phyloP scores from a whole-genome alignment of 805 yeast genomes.

The Jamesozyma piceae region DNA sequence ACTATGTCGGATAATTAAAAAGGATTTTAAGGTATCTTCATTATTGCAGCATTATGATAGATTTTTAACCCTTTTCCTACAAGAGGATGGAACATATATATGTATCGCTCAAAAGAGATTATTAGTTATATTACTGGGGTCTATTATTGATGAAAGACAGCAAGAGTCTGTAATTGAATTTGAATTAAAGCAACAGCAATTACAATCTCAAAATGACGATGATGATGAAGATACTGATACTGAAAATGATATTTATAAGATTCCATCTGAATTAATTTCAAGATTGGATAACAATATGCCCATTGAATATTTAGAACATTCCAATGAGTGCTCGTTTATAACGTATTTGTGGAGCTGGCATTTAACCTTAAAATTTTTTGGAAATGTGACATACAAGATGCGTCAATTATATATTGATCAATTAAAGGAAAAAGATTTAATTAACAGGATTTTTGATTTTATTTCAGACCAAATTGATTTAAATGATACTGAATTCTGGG shows the following conservation, averaged over 20 bases:
- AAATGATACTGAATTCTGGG: conserved; percentile 20
- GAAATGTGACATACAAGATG: conserved; percentile 54
- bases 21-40: conserved; percentile 24
- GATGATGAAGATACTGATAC: conserved; percentile 5
- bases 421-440: conserved; percentile 39
- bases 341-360: conserved; percentile 62
- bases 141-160: conserved; percentile 39
- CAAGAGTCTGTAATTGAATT: conserved; percentile 54
- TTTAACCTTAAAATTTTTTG: conserved; percentile 51
- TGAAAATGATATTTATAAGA: conserved; percentile 16
- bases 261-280: conserved; percentile 32
- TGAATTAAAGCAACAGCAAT: conserved; percentile 40
- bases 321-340: conserved; percentile 31
- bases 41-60: conserved; percentile 29
- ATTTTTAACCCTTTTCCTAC: conserved; percentile 30
- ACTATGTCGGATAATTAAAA: conserved; percentile 26
- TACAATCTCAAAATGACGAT: conserved; percentile 14
- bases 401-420: conserved; percentile 52
- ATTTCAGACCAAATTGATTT: conserved; percentile 47
- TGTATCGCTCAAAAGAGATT: conserved; percentile 36
- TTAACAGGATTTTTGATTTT: conserved; percentile 43
- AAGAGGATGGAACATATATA: conserved; percentile 7
- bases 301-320: conserved; percentile 34
- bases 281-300: conserved; percentile 25
- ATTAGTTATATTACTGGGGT: conserved; percentile 33